Base-by-base conservation (phyloP, 345 rosid genomes). In the Ailanthus altissimus region DNA sequence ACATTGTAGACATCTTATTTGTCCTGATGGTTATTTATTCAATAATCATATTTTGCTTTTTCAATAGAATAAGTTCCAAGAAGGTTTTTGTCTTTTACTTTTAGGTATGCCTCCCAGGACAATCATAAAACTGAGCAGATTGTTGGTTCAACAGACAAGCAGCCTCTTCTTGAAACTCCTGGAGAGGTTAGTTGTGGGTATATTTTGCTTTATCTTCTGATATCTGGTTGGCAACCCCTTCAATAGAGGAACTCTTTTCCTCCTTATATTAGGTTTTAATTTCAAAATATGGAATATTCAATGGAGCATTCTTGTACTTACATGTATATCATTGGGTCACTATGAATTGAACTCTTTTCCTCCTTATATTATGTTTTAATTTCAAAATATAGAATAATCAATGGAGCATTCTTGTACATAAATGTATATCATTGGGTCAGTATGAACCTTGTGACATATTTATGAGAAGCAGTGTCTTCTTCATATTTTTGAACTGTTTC, bases 151-250 rank as follows among this genome's bases (percentile, higher is more conserved):
- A 92, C 98, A 75, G 89, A 92, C 78, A 81, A 88, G 85, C 97
- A 88, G 78, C 91, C 94, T 67, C 94, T 95, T 83, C 94, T 95
- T 71, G 97, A 93, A 83, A 90, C 97, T 79, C 97, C 97, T 0
- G 94, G 97, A 23, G 98, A 96, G 90, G 99, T 92, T 69, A 57
- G 77, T 58, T 42, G 63, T 79, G 58, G 53, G 51, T 73, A 56
- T 4, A 25, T 73, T 21, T 69, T 46, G 21, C n/a, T 23, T 74
- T 65, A 1, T 54, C 66, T 70, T 67, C 38, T 2, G 42, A 40
- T 60, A 6, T 47, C 38, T 3, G n/a, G 7, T 10, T 76, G 15
- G 14, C 50, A 49, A 69, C 32, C 20, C 7, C 54, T 62, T 77
- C 23, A 6, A 46, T 15, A 8, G 16, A n/a, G n/a, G 21, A 14